Evolutionary conservation across 306 rosid genomes (phyloP).

Genomic region (Castanea crenata): DNA sequence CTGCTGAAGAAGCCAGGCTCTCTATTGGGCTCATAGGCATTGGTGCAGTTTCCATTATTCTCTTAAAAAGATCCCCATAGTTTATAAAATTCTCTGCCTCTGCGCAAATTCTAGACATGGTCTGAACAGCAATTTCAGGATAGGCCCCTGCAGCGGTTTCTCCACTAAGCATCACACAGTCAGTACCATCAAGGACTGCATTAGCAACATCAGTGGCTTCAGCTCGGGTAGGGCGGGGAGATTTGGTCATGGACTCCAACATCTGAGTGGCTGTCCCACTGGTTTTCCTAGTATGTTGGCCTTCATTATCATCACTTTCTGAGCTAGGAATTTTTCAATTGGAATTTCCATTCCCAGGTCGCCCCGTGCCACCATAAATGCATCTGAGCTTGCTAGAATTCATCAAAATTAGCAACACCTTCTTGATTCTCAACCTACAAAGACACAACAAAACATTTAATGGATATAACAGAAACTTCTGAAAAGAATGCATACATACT

Average conservation of each 20-base stretch:
- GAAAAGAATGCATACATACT: neutral
- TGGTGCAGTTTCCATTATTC: neutral
- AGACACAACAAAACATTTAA: neutral
- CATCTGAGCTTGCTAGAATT: slow-evolving; percentile 46
- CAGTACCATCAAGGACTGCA: slow-evolving; percentile 51
- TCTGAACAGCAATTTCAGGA: slow-evolving; percentile 36
- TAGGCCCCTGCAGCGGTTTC: slow-evolving; percentile 44
- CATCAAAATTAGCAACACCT: slow-evolving; percentile 40
- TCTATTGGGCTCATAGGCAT: slow-evolving; percentile 34
- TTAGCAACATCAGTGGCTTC: slow-evolving; percentile 58
- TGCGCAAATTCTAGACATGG: slow-evolving; percentile 37
- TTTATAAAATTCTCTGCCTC: slow-evolving; percentile 33
- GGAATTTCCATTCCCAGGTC: slow-evolving; percentile 53
- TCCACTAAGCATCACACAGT: slow-evolving; percentile 43
- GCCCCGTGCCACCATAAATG: slow-evolving; percentile 49
- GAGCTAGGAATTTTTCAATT: slow-evolving; percentile 41
- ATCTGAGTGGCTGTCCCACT: slow-evolving; percentile 42
- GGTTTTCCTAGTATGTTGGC: slow-evolving; percentile 44
- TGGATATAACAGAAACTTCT: neutral
- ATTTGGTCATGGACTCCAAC: slow-evolving; percentile 43
- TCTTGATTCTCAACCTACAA: slow-evolving; percentile 44
- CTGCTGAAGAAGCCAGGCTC: slow-evolving; percentile 38
- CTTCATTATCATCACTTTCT: slow-evolving; percentile 40
- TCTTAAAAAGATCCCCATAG: slow-evolving; percentile 24
- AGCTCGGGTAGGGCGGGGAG: slow-evolving; percentile 48